Base-by-base conservation (phyloP, 176 grass and related monocot species). In the Phragmites australis region DNA sequence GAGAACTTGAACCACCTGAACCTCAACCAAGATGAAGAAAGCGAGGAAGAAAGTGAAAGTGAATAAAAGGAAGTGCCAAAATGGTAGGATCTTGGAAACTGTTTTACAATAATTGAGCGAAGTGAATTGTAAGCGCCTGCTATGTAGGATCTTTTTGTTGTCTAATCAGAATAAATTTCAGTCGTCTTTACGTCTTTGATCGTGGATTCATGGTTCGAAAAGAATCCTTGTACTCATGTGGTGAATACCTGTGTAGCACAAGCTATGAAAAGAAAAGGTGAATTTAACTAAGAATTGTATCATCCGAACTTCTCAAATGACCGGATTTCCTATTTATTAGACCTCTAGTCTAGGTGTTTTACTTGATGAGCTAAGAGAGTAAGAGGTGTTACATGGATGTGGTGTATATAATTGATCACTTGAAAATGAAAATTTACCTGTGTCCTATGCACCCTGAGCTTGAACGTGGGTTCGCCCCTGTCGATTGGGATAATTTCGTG, bases 1-100 rank as follows among this genome's bases (percentile, higher is more conserved):
- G 72, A 90, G 83, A 97, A 97, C 51, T n/a, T 92, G 76, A 97
- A 92, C 80, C 94, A 94, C 76, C 42, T 97, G 83, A 82, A 72
- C 30, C 34, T 89, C 0, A 69, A 88, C 19, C 82, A 90, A 57
- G 90, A 85, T 0, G 88, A 86, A 75, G 90, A 89, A 82, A 88
- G 90, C 0, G 87, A 82, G 30, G 89, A 88, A 50, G 86, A 92
- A 59, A 84, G 70, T 32, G 66, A 89, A 44, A 77, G 79, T 29
- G 79, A 88, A 37, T 83, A 82, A 90, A 40, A 26, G 16, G 59
- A 47, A 68, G 64, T 6, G 9, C 29, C 12, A 19, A 46, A 12
- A 29, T 3, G 29, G 0, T 58, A 14, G 46, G 9, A 74, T 30
- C 47, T 57, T 47, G 57, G 27, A 2, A 43, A n/a, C 50, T 19